Base-by-base conservation (phyloP, 192 early-diverging fungal species). In the Podila minutissima region DNA sequence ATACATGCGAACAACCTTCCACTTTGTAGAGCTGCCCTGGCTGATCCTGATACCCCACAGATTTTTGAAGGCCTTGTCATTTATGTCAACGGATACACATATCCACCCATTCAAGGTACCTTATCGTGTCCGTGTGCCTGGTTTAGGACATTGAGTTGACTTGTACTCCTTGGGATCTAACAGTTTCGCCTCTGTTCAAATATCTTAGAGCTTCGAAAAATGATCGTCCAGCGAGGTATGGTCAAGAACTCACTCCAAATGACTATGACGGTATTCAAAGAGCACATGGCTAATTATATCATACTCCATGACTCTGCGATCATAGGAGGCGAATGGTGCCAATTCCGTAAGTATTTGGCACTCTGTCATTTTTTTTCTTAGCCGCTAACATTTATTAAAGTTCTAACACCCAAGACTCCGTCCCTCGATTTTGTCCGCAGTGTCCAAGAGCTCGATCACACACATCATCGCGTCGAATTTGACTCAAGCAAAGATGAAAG, bases 11-110 rank as follows among this genome's bases (percentile, higher is more conserved):
- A 46, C 41, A 20, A 24, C 6, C n/a, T 55, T 48, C 48, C 0
- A 28, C 41, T 46, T 46, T 15, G 1, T 46, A 75, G 71, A 13
- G 71, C 74, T 41, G 64, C 74, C 9, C 59, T 71, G 35, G 78
- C 65, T 33, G 58, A 63, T n/a, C 48, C 66, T 12, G 74, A 85
- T 24, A 51, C 48, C 1, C 33, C 72, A 9, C 73, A 69, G 31
- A 78, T 86, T 4, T 89, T 87, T 63, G 73, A 82, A 59, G 83
- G 85, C 5, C 50, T 83, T 4, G 74, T 78, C 12, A 83, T 94
- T 29, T 85, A 92, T 65, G 88, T 92, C 38, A 92, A 92, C 60
- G 93, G 93, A n/a, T 94, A 92, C 59, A 92, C 93, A 2, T 73
- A 88, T 48, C 90, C 91, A 8, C 77, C 77, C 15, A 69, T 72